Conservation (phyloP, 495 filamentous ascomycete genomes). For the Acidomyces sp. region DNA sequence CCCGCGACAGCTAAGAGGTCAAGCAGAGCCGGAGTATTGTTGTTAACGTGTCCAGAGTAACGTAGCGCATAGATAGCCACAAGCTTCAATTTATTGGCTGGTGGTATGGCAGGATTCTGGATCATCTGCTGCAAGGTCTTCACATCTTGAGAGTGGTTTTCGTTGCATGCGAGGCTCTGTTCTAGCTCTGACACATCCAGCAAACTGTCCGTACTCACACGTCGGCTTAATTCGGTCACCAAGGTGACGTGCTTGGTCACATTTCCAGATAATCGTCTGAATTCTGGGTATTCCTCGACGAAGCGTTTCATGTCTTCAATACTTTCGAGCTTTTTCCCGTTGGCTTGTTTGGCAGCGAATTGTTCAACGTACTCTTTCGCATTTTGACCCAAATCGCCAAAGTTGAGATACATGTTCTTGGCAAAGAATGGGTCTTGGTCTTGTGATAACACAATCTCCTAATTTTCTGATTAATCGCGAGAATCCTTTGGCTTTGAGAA, state of each 20-base stretch:
- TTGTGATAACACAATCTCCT: conserved; percentile 87
- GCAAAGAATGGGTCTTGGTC: conserved; percentile 99
- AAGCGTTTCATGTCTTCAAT: conserved; percentile 98
- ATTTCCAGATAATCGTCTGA: conserved; percentile 89
- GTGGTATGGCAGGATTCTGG: conserved; percentile 55
- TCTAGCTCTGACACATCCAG: conserved; percentile 93
- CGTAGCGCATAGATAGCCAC: conserved; percentile 87
- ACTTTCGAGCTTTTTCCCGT: conserved; percentile 84
- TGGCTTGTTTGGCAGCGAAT: conserved; percentile 89
- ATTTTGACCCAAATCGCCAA: conserved; percentile 90
- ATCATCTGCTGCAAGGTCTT: conserved; percentile 83
- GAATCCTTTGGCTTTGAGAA: neutral
- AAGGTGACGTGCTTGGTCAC: conserved; percentile 97
- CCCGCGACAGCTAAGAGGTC: conserved; percentile 72
- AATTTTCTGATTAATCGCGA: conserved; percentile 1
- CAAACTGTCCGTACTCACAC: conserved; percentile 69
- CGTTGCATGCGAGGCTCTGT: conserved; percentile 91
- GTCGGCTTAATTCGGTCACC: conserved; percentile 80
- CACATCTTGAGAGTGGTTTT: conserved; percentile 78
- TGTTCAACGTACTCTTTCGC: conserved; percentile 98
- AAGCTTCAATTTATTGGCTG: conserved; percentile 69
- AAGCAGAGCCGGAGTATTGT: conserved; percentile 63
- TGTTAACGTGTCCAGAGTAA: conserved; percentile 73
- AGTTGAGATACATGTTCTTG: conserved; percentile 99
- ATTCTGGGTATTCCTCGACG: conserved; percentile 96